Evolutionary conservation across 2,329 filamentous ascomycete species (phyloP), one percentile per base, ranked within the genome.

Genomic region (Penicillium sp.): DNA sequence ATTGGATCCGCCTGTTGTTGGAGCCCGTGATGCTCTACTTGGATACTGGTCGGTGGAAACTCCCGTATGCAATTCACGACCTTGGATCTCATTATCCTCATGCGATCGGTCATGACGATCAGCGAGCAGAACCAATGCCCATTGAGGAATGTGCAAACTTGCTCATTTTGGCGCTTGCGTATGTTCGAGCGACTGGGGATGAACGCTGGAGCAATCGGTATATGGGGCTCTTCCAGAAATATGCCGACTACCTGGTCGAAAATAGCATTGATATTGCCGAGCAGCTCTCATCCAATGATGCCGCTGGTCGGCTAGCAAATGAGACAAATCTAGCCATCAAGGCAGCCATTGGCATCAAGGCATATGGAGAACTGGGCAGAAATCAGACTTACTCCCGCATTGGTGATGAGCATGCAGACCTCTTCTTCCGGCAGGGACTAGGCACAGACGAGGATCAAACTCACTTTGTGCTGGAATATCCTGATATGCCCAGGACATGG

Each of bases 281-380:
- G 37, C 79, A 81, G 59, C 68, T 80, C 35, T 78, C 75, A 4
- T 79, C 78, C 6, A 79, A 80, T 59, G 80, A 82, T 61, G 76
- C 75, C 22, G 73, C 76, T 3, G 78, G 78, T 1, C 68, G 71
- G 8, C 69, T 77, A 5, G 69, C 76, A 10, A 81, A 82, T 53
- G 76, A 81, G 63, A 82, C 81, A 6, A 79, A 79, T 57, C 74
- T 82, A 3, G 80, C 79, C 5, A 77, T 82, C 64, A 82, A 82
- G 65, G 75, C 79, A 3, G 79, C 79, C 6, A 75, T 83, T 7
- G 80, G 76, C 0, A 72, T 83, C n/a, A 77, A 76, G 37, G 80
- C 81, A 16, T 81, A 78, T 58, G 78, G 79, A 11, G 65, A 72
- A 43, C 64, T 82, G 38, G 76, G 74, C 19, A 74, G 74, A 2